Percentiles rank a stretch among this genome's conserved stretches.
Evolutionary conservation across 1,284 basidiomycete species (phyloP).

Genomic region (Fomitopsis betulina): DNA sequence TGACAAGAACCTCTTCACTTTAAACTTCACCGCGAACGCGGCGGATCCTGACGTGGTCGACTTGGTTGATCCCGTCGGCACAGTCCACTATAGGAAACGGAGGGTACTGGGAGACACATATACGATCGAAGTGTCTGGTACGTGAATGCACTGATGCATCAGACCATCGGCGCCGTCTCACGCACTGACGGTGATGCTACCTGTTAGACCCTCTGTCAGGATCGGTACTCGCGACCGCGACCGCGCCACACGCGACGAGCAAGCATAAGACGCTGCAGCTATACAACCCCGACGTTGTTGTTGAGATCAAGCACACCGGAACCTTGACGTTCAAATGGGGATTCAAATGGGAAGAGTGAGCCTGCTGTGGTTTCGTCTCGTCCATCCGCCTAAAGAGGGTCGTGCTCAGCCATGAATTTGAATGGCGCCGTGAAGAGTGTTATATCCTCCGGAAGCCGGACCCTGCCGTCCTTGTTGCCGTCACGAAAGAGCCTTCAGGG

Average conservation of each 20-base stretch:
- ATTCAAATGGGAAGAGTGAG: constrained; percentile 80
- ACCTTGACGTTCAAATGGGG: constrained; percentile 72
- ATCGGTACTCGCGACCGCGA: constrained; percentile 59
- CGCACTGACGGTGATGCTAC: background rate
- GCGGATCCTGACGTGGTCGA: constrained; percentile 59
- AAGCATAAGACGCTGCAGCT: constrained; percentile 74
- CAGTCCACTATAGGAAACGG: constrained; percentile 65
- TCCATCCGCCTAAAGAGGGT: background rate
- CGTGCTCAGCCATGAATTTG: constrained; percentile 64
- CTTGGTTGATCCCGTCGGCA: constrained; percentile 59
- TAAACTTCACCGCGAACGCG: constrained; percentile 54
- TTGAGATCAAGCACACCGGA: constrained; percentile 72
- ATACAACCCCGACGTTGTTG: constrained; percentile 63
- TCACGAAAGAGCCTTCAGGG: constrained; percentile 70
- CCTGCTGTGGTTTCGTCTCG: constrained; percentile 11
- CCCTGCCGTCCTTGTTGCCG: constrained; percentile 76
- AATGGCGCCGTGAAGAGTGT: constrained; percentile 80
- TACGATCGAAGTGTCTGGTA: constrained; percentile 63
- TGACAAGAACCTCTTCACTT: constrained; percentile 78
- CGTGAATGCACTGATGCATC: constrained; percentile 15
- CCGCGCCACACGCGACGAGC: constrained; percentile 55
- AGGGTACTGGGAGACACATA: constrained; percentile 47
- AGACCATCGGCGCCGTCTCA: background rate
- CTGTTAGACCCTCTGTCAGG: constrained; percentile 60
- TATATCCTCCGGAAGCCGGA: constrained; percentile 81